Evolutionary conservation across 2,329 filamentous ascomycete genomes (phyloP).

Genomic region (Xylaria sp.): DNA sequence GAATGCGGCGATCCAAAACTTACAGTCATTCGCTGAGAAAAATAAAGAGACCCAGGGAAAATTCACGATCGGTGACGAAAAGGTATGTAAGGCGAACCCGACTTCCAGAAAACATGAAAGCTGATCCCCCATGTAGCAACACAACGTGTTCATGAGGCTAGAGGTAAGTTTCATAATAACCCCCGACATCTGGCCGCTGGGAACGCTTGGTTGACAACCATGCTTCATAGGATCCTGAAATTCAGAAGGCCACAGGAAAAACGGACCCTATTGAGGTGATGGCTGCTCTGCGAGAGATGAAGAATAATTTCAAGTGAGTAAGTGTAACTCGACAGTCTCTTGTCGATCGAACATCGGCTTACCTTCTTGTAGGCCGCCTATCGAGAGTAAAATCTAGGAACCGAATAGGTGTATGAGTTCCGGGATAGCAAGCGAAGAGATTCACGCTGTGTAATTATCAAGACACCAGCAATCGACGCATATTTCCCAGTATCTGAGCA

Average conservation of each 20-base stretch:
- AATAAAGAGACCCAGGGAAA: conserved; percentile 92
- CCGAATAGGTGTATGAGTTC: neutral
- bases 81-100: conserved; percentile 58
- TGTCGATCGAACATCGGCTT: neutral
- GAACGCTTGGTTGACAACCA: neutral
- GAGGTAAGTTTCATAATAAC: conserved; percentile 59
- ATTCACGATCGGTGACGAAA: conserved; percentile 97
- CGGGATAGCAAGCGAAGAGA: neutral
- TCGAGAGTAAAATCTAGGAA: conserved; percentile 25
- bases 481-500: too few relatives aligned
- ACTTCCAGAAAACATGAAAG: neutral
- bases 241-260: conserved; percentile 84
- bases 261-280: conserved; percentile 84
- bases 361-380: conserved; percentile 13
- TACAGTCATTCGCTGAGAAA: conserved; percentile 75
- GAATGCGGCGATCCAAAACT: conserved; percentile 75
- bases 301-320: conserved; percentile 75
- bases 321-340: conserved; percentile 30
- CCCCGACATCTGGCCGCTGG: neutral
- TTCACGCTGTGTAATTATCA: neutral
- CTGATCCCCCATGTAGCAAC: conserved; percentile 60
- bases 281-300: conserved; percentile 85
- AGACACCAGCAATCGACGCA: neutral
- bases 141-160: conserved; percentile 96
- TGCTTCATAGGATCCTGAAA: conserved; percentile 69